Percentiles rank a stretch among this genome's conserved stretches.
phyloP scores from a whole-genome alignment of 2,329 filamentous ascomycete genomes.

The Fusarium paranaense region DNA sequence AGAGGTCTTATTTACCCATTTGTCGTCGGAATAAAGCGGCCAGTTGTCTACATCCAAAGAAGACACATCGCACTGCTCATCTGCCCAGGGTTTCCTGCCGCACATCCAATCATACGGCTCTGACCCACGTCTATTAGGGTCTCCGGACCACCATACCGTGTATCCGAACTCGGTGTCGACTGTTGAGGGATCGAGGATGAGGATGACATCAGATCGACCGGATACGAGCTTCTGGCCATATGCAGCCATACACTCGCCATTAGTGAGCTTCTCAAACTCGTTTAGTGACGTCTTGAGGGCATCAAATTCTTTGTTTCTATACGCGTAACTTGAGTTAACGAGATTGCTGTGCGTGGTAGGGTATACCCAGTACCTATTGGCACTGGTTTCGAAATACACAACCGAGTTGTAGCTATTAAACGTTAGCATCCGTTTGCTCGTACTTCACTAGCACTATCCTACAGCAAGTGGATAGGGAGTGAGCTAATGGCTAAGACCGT shows the following conservation, averaged over 20 bases:
- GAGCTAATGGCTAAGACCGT: neutral
- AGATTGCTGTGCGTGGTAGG: neutral
- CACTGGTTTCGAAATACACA: neutral
- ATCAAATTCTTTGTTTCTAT: neutral
- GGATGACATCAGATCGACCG: neutral
- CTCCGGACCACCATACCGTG: neutral
- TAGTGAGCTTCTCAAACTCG: neutral
- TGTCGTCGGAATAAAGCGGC: neutral
- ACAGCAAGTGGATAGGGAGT: neutral
- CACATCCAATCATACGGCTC: neutral
- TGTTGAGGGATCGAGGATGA: neutral
- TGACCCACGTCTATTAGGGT: neutral
- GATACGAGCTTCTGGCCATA: neutral
- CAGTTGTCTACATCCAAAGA: neutral
- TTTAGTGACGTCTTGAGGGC: neutral
- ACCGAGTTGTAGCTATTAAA: neutral
- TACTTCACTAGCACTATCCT: neutral
- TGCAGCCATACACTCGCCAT: neutral
- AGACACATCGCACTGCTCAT: neutral
- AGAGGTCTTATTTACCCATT: neutral
- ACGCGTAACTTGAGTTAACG: neutral
- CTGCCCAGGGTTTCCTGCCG: neutral
- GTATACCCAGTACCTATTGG: neutral
- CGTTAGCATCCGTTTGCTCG: neutral
- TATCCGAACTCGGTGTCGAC: neutral